Evolutionary conservation across 1,284 basidiomycete species (phyloP).

Genomic region (Papiliotrema nemorosa): DNA sequence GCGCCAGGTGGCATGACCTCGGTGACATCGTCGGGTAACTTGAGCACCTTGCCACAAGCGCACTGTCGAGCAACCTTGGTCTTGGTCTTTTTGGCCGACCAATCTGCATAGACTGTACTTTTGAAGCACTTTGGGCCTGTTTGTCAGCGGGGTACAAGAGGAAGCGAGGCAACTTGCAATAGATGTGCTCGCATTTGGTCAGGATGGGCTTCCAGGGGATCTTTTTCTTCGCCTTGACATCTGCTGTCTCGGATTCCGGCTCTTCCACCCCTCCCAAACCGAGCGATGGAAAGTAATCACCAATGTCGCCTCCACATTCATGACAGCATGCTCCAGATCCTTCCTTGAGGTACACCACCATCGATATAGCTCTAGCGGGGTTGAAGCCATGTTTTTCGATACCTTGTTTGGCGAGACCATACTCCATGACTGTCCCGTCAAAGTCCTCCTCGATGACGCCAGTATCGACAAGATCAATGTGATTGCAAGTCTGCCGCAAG

Average conservation of each 20-base stretch:
- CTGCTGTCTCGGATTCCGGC: slow-evolving; percentile 32
- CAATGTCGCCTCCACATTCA: slow-evolving; percentile 78
- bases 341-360: slow-evolving; percentile 78
- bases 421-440: slow-evolving; percentile 63
- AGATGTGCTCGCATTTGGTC: slow-evolving; percentile 91
- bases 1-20: slow-evolving; percentile 61
- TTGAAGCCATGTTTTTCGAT: slow-evolving; percentile 81
- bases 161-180: slow-evolving; percentile 56
- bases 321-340: slow-evolving; percentile 76
- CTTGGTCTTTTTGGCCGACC: slow-evolving; percentile 62
- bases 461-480: slow-evolving; percentile 78
- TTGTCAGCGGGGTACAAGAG: slow-evolving; percentile 1
- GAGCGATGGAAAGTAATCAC: slow-evolving; percentile 49
- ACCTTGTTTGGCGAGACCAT: slow-evolving; percentile 69
- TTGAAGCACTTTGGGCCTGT: slow-evolving; percentile 67
- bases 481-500: slow-evolving; percentile 95
- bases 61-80: slow-evolving; percentile 61
- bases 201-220: slow-evolving; percentile 54
- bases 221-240: slow-evolving; percentile 35
- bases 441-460: slow-evolving; percentile 47
- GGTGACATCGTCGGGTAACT: slow-evolving; percentile 62
- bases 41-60: slow-evolving; percentile 66
- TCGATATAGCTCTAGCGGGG: slow-evolving; percentile 65
- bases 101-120: slow-evolving; percentile 66
- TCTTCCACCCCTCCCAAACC: slow-evolving; percentile 45